Evolutionary conservation across 371 early-diverging fungal genomes (phyloP).

Genomic region (Batkoa obscura): DNA sequence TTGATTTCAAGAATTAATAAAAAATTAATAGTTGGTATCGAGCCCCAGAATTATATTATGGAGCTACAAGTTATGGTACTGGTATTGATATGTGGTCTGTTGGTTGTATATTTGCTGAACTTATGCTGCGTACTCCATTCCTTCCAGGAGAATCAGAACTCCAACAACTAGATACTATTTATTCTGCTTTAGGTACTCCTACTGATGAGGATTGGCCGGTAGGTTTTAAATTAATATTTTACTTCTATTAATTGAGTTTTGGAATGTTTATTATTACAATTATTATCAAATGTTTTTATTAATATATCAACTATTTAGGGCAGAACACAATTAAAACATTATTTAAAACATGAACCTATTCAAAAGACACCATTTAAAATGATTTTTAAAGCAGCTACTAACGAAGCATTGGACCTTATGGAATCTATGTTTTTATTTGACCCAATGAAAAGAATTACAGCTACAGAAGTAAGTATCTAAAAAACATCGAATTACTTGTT

Average conservation of each 20-base stretch:
- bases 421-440: constrained; percentile 82
- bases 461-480: constrained; percentile 39
- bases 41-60: constrained; percentile 90
- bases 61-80: constrained; percentile 61
- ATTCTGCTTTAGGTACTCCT: constrained; percentile 36
- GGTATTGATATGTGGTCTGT: constrained; percentile 97
- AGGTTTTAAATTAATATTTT: too few species aligned
- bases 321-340: too few species aligned
- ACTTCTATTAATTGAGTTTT: too few species aligned
- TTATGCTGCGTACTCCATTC: constrained; percentile 71
- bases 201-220: too few species aligned
- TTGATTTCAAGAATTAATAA: too few species aligned
- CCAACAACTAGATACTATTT: constrained; percentile 65
- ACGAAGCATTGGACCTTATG: constrained; percentile 83
- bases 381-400: constrained; percentile 86
- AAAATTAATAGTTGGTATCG: constrained; percentile 98
- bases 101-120: constrained; percentile 94
- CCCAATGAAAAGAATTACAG: constrained; percentile 76
- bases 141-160: constrained; percentile 78
- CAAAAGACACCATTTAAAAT: constrained; percentile 56
- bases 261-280: too few species aligned
- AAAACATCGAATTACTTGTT: too few species aligned
- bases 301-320: too few species aligned
- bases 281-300: too few species aligned
- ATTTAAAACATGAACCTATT: too few species aligned